phyloP scores from a whole-genome alignment of 1,284 basidiomycete species.

The Xerocomus nothofagi region DNA sequence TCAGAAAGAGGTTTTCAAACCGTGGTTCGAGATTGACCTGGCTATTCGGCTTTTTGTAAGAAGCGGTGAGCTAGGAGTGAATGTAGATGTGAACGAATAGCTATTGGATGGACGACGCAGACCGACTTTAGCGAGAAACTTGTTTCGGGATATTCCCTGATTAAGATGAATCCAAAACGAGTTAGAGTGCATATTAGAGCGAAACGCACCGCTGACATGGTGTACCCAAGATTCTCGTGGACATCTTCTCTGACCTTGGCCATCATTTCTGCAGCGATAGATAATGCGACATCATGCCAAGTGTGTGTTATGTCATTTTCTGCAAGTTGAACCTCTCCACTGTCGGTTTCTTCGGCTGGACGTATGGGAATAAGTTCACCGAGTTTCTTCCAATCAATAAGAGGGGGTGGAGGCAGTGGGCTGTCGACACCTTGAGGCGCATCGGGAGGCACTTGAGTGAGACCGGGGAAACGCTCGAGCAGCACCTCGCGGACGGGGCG shows the following conservation, averaged over 20 bases:
- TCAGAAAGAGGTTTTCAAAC: background rate
- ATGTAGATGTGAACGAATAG: background rate
- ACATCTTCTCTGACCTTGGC: constrained; percentile 72
- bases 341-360: constrained; percentile 30
- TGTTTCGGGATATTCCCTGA: constrained; percentile 91
- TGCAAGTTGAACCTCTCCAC: constrained; percentile 23
- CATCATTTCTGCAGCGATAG: constrained; percentile 89
- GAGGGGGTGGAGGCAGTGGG: constrained; percentile 78
- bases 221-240: constrained; percentile 79
- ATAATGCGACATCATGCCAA: constrained; percentile 94
- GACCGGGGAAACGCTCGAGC: constrained; percentile 73
- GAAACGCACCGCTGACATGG: constrained; percentile 82
- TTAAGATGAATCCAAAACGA: background rate
- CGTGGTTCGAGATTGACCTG: constrained; percentile 50
- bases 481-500: constrained; percentile 72
- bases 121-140: constrained; percentile 87
- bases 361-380: constrained; percentile 73
- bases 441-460: constrained; percentile 67
- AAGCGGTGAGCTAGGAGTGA: constrained; percentile 69
- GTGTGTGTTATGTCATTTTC: constrained; percentile 45
- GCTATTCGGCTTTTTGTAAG: constrained; percentile 86
- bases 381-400: constrained; percentile 60
- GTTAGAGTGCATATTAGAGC: background rate
- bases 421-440: constrained; percentile 76
- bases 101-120: background rate